Conservation (phyloP, 352 stramenopile genomes). For the Phytophthora brassicae region DNA sequence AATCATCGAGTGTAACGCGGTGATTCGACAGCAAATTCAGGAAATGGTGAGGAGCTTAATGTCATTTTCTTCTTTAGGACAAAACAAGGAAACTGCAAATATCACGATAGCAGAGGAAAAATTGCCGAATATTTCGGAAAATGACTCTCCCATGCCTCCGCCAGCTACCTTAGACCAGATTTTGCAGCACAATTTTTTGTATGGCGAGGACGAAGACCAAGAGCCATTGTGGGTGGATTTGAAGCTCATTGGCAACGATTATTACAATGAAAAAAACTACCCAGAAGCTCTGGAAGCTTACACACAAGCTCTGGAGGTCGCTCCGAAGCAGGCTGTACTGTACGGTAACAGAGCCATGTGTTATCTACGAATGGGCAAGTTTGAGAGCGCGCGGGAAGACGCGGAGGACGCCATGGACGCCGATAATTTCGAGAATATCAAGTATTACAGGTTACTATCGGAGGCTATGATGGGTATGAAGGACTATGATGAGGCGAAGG, state of each 20-base stretch:
- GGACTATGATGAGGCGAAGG: constrained; percentile 34
- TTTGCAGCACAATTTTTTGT: constrained; percentile 31
- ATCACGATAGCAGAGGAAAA: neutral
- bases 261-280: constrained; percentile 39
- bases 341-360: constrained; percentile 41
- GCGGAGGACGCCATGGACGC: constrained; percentile 37
- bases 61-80: constrained; percentile 14
- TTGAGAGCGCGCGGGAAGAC: constrained; percentile 33
- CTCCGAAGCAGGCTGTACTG: constrained; percentile 32
- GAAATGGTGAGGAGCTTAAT: constrained; percentile 35
- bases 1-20: constrained; percentile 34
- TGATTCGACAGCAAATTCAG: constrained; percentile 33
- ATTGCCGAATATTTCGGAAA: too few species aligned
- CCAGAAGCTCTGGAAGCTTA: constrained; percentile 35
- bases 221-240: constrained; percentile 30
- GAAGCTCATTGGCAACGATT: constrained; percentile 39
- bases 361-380: constrained; percentile 33
- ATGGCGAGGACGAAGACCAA: constrained; percentile 19
- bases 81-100: neutral
- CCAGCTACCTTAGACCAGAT: constrained; percentile 26
- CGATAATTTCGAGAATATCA: constrained; percentile 30
- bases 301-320: constrained; percentile 28
- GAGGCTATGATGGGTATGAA: constrained; percentile 40
- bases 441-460: constrained; percentile 41
- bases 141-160: too few species aligned